Conservation (phyloP, 306 rosid genomes). For the Rubus parviflorus region DNA sequence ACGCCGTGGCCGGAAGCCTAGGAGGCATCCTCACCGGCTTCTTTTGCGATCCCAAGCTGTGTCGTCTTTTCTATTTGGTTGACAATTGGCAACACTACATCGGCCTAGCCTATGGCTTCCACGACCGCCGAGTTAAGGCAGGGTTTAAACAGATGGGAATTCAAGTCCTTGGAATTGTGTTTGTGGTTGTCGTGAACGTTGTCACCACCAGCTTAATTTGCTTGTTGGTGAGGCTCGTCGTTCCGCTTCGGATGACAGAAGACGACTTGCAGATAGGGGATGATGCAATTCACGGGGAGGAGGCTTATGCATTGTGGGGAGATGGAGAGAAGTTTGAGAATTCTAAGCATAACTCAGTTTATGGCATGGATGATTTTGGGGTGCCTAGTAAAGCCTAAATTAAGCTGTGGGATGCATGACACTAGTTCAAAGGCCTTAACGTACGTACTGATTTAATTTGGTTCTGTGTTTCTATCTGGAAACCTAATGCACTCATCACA, state of each 20-base stretch:
- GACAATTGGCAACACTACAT: slow-evolving; percentile 16
- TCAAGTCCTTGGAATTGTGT: slow-evolving; percentile 44
- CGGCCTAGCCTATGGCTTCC: slow-evolving; percentile 38
- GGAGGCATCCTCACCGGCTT: slow-evolving; percentile 54
- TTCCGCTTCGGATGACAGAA: slow-evolving; percentile 34
- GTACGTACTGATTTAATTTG: neutral
- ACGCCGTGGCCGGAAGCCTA: slow-evolving; percentile 50
- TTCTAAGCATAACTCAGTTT: slow-evolving; percentile 18
- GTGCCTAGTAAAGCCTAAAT: neutral
- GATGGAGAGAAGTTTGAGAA: slow-evolving; percentile 42
- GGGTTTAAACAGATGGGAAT: slow-evolving; percentile 44
- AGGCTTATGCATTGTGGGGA: slow-evolving; percentile 49
- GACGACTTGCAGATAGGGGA: slow-evolving; percentile 35
- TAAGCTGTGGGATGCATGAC: neutral
- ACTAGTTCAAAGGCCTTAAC: neutral
- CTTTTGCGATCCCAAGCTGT: slow-evolving; percentile 41
- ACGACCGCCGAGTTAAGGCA: neutral
- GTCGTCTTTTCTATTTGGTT: slow-evolving; percentile 31
- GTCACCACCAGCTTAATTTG: slow-evolving; percentile 34
- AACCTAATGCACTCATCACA: neutral
- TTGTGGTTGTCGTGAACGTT: slow-evolving; percentile 34
- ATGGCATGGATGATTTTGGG: slow-evolving; percentile 9
- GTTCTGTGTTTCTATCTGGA: neutral
- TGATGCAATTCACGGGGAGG: slow-evolving; percentile 40
- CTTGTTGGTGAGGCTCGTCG: slow-evolving; percentile 1